Evolutionary conservation across 495 filamentous ascomycete species (phyloP).

Genomic region (Lasiosphaeriaceae sp.): DNA sequence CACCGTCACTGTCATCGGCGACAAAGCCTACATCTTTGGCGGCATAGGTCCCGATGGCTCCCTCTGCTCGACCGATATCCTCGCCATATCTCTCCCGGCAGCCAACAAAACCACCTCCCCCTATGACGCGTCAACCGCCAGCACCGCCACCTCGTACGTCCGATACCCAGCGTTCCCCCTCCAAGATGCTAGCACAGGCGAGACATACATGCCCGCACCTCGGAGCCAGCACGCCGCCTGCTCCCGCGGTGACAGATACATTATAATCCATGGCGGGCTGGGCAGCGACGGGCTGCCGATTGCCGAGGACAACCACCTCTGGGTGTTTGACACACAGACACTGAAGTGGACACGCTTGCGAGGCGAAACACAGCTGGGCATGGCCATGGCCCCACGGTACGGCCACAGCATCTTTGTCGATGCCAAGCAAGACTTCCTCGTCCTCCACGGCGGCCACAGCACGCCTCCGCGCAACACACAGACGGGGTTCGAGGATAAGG

Average conservation of each 20-base stretch:
- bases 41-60: constrained; percentile 35
- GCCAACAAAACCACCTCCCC: constrained; percentile 5
- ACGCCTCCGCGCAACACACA: not conserved
- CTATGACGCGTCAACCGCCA: constrained; percentile 3
- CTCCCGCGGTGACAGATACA: constrained; percentile 23
- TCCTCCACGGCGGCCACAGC: constrained; percentile 38
- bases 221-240: constrained; percentile 43
- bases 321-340: constrained; percentile 43
- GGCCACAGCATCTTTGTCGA: constrained; percentile 25
- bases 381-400: constrained; percentile 16
- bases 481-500: not conserved
- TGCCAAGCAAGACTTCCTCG: constrained; percentile 29
- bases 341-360: constrained; percentile 31
- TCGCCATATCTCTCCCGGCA: constrained; percentile 40
- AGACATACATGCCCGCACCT: constrained; percentile 25
- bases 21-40: constrained; percentile 52
- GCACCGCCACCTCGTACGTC: constrained; percentile 17
- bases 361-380: constrained; percentile 18
- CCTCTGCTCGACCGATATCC: constrained; percentile 44
- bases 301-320: constrained; percentile 41
- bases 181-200: constrained; percentile 31
- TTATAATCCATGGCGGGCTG: constrained; percentile 46
- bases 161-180: constrained; percentile 21
- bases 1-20: constrained; percentile 41
- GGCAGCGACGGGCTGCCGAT: constrained; percentile 30